Conservation (phyloP, 345 rosid genomes). For the Pseudoturritis turrita region DNA sequence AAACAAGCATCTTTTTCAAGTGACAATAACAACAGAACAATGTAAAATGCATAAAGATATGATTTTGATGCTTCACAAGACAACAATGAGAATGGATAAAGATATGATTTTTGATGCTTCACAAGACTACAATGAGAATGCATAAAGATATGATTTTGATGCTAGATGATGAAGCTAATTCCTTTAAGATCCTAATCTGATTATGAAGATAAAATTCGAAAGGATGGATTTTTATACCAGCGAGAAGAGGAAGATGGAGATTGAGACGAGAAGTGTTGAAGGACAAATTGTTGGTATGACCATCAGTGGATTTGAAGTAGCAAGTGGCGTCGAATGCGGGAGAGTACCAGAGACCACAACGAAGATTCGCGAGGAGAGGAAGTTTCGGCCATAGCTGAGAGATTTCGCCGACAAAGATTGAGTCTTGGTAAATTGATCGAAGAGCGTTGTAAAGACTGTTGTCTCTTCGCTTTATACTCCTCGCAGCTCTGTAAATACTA, state of each 20-base stretch:
- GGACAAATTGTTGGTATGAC: conserved; percentile 84
- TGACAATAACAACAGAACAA: not conserved
- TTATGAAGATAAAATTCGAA: not conserved
- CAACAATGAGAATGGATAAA: not conserved
- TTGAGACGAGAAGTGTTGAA: conserved; percentile 86
- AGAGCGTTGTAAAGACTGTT: conserved; percentile 78
- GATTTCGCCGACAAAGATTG: conserved; percentile 78
- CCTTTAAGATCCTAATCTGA: not conserved
- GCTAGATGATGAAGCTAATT: not conserved
- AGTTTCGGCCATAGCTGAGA: conserved; percentile 80
- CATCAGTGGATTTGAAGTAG: conserved; percentile 96
- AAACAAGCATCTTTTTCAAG: not conserved
- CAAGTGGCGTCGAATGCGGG: conserved; percentile 60
- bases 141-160: not conserved
- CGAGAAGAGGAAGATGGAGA: conserved; percentile 71
- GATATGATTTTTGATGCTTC: not conserved
- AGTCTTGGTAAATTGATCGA: conserved; percentile 77
- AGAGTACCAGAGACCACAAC: conserved; percentile 97
- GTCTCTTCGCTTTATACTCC: conserved; percentile 65
- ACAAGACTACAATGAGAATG: not conserved
- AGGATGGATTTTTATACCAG: conserved; percentile 37
- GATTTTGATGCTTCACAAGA: not conserved
- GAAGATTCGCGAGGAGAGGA: conserved; percentile 80
- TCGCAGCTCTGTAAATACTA: conserved; percentile 83
- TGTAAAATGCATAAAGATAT: not conserved